These are phyloP conservation scores for Berberis thunbergii DNA, from an alignment of 164 flowering plant species.

Conservation along the genomic window DNA sequence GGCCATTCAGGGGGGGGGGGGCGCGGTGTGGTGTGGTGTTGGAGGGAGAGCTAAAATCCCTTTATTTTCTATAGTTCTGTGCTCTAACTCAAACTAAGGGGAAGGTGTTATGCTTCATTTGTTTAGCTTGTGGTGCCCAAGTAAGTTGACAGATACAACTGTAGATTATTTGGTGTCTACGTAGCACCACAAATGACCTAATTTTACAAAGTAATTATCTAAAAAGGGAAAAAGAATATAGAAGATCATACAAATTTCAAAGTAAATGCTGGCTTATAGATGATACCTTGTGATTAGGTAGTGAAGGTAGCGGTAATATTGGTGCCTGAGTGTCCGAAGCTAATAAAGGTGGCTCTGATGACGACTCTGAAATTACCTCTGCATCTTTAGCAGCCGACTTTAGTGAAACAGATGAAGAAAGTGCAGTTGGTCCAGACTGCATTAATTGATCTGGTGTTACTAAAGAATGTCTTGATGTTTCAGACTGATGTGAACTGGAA, in stretches of 20 bases:
- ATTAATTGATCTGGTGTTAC: neutral
- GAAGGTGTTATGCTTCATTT: too few species aligned
- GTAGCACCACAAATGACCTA: too few species aligned
- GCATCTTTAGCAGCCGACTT: neutral
- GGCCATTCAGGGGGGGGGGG: too few species aligned
- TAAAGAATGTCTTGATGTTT: constrained; percentile 31
- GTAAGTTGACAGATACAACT: too few species aligned
- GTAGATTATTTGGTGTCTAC: too few species aligned
- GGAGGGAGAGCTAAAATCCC: too few species aligned
- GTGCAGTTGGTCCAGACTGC: neutral
- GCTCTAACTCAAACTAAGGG: too few species aligned
- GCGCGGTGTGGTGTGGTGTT: too few species aligned
- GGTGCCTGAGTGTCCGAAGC: neutral
- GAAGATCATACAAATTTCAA: too few species aligned
- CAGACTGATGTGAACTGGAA: constrained; percentile 27
- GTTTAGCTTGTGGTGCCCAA: too few species aligned
- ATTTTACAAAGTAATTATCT: too few species aligned
- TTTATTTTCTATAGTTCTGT: too few species aligned
- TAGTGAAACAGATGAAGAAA: neutral
- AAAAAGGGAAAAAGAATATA: neutral
- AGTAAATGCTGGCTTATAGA: neutral
- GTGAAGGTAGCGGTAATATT: neutral
- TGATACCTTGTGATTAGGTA: neutral
- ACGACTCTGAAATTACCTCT: neutral
- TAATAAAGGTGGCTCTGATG: neutral